These are phyloP conservation scores for Pythium aquatile DNA, from an alignment of 352 stramenopile genomes.

Conservation along the genomic window DNA sequence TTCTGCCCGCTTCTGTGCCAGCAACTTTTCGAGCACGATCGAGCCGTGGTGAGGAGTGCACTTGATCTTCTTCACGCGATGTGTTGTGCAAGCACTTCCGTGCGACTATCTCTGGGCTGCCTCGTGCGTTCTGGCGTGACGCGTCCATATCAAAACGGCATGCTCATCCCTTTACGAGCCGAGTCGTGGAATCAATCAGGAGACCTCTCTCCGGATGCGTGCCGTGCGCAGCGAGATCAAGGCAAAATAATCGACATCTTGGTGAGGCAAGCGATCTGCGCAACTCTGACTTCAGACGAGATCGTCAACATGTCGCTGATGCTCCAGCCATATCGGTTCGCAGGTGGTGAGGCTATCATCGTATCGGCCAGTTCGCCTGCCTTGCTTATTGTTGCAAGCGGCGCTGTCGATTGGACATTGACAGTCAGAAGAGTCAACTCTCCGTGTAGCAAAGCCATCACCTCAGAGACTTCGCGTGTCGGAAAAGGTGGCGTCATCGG, in stretches of 20 bases:
- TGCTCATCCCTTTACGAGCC: background rate
- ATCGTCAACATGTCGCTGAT: conserved; percentile 4
- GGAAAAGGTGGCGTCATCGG: conserved; percentile 7
- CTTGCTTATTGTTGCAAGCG: conserved; percentile 12
- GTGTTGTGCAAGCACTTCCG: background rate
- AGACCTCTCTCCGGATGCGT: background rate
- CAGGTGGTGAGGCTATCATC: background rate
- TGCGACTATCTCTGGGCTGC: background rate
- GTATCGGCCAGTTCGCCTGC: background rate
- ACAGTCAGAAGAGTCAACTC: background rate
- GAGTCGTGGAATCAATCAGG: background rate
- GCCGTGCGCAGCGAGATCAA: conserved; percentile 3
- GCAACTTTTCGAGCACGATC: conserved; percentile 7
- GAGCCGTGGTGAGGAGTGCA: background rate
- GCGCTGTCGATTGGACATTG: conserved; percentile 5
- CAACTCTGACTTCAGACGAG: background rate
- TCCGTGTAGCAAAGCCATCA: background rate
- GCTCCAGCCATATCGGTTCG: background rate
- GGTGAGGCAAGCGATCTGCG: conserved; percentile 11
- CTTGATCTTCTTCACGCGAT: conserved; percentile 6
- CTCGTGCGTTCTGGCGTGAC: background rate
- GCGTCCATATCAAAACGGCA: background rate
- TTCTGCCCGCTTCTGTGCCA: background rate
- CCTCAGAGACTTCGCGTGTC: background rate
- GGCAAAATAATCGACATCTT: conserved; percentile 8